Evolutionary conservation across 305 asterid species (phyloP).

Genomic region (Caryopteris hybrid): DNA sequence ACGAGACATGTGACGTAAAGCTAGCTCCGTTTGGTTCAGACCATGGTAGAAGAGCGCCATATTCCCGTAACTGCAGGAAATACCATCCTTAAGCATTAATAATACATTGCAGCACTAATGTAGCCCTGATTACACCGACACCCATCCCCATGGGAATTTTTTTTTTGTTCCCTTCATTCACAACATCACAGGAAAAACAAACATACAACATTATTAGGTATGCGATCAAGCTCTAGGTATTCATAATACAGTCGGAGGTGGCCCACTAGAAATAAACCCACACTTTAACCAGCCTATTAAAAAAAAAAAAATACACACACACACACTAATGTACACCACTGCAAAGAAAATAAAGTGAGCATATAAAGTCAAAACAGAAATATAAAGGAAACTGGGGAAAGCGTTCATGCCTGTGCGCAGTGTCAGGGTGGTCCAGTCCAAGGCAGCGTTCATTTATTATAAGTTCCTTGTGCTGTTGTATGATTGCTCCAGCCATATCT

Average conservation of each 20-base stretch:
- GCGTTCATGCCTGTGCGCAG: constrained; percentile 79
- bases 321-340: no score
- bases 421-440: constrained; percentile 96
- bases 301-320: no score
- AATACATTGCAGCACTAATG: background rate
- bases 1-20: constrained; percentile 88
- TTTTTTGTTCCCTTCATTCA: no score
- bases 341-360: background rate
- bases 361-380: background rate
- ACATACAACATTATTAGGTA: background rate
- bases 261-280: background rate
- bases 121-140: background rate
- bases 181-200: no score
- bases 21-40: constrained; percentile 91
- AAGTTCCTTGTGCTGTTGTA: constrained; percentile 96
- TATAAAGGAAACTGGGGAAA: constrained; percentile 12
- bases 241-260: no score
- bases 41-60: constrained; percentile 98
- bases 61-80: constrained; percentile 79
- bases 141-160: no score
- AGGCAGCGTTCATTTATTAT: constrained; percentile 97
- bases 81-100: background rate
- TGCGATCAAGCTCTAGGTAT: background rate
- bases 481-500: constrained; percentile 95
- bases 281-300: no score